Conservation (phyloP, 2,329 filamentous ascomycete species). For the Hyphodiscus sp. region DNA sequence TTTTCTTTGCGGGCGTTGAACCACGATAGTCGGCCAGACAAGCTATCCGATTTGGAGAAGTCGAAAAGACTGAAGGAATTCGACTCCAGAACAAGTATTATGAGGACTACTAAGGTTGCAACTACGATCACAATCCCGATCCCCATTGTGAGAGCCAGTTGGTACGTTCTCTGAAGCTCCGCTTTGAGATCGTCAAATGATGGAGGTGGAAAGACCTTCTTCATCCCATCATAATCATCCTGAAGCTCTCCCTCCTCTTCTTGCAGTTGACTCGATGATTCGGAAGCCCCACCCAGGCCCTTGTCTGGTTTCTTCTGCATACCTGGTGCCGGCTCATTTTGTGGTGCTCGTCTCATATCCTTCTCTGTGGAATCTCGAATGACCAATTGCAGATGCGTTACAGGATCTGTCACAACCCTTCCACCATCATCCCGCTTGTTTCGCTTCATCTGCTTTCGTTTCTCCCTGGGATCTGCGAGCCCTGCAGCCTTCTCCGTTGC, state of each 20-base stretch:
- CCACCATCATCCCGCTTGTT: conserved; percentile 18
- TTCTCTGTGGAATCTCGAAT: conserved; percentile 49
- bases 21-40: background rate
- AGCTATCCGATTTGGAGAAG: background rate
- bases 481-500: conserved; percentile 21
- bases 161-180: conserved; percentile 39
- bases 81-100: conserved; percentile 8
- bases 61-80: conserved; percentile 1
- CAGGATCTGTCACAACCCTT: conserved; percentile 51
- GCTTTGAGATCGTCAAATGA: conserved; percentile 38
- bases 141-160: conserved; percentile 29
- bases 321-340: conserved; percentile 15
- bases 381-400: conserved; percentile 49
- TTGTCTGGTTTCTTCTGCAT: conserved; percentile 5
- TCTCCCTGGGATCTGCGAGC: conserved; percentile 20
- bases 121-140: conserved; percentile 20
- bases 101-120: conserved; percentile 9
- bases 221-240: conserved; percentile 38
- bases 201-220: conserved; percentile 47
- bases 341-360: conserved; percentile 39
- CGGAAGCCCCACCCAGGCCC: conserved; percentile 37
- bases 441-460: conserved; percentile 23
- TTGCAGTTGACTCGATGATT: conserved; percentile 35
- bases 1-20: background rate
- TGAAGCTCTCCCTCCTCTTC: conserved; percentile 37